Conservation (phyloP, 495 filamentous ascomycete genomes). For the Penicillium paradoxum region DNA sequence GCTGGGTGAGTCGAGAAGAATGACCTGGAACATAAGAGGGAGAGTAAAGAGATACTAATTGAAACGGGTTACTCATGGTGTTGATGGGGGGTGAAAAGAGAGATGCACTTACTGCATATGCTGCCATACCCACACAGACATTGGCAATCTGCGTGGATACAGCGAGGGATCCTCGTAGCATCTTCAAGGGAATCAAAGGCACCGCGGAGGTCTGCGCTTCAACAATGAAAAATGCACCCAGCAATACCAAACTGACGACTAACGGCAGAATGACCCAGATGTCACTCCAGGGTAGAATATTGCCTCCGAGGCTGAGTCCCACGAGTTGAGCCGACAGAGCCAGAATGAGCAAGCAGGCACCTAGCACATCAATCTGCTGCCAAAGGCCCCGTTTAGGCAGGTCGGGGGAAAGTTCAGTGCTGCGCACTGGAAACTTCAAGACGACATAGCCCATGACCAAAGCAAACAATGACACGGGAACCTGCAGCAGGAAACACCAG, state of each 20-base stretch:
- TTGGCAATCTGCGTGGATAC: conserved; percentile 55
- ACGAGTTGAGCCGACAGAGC: conserved; percentile 55
- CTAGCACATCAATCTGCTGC: conserved; percentile 53
- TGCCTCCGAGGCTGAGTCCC: conserved; percentile 57
- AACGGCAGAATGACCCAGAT: conserved; percentile 51
- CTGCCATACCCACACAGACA: conserved; percentile 56
- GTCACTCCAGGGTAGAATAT: conserved; percentile 56
- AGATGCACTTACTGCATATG: conserved; percentile 54
- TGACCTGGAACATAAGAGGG: conserved; percentile 60
- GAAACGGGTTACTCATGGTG: background rate
- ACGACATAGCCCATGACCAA: conserved; percentile 51
- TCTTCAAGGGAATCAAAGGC: conserved; percentile 56
- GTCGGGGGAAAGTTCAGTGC: conserved; percentile 16
- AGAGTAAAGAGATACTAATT: conserved; percentile 60
- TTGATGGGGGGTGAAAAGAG: background rate
- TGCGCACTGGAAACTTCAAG: conserved; percentile 37
- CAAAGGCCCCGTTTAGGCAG: conserved; percentile 37
- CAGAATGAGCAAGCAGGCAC: conserved; percentile 50
- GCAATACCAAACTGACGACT: conserved; percentile 45
- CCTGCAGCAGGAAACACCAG: conserved; percentile 49
- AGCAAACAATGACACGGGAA: conserved; percentile 49
- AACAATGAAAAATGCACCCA: conserved; percentile 47
- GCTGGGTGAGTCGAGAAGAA: conserved; percentile 56
- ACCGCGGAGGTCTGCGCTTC: conserved; percentile 55
- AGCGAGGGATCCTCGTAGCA: conserved; percentile 49